These are phyloP conservation scores for Rhizopogon sp. DNA, from an alignment of 768 basidiomycete species.

Conservation along the genomic window DNA sequence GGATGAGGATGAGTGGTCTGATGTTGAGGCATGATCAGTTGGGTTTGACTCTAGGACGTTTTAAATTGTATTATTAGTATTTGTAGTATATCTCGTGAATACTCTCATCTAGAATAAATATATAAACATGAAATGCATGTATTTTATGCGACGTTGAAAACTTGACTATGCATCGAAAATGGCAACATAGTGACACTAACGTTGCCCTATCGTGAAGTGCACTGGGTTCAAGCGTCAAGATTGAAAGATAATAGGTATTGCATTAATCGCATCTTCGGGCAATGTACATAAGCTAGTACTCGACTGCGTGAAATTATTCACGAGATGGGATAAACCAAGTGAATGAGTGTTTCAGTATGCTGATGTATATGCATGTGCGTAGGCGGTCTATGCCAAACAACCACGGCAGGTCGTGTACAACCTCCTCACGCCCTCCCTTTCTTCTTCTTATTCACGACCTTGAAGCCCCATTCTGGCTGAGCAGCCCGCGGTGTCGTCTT, in stretches of 20 bases:
- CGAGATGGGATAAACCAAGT: background rate
- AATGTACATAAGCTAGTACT: background rate
- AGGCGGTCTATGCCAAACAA: background rate
- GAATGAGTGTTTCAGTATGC: background rate
- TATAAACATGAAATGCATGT: too few species aligned
- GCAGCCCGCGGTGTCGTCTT: conserved; percentile 79
- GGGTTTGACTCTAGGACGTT: background rate
- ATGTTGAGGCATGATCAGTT: conserved; percentile 27
- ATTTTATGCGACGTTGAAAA: too few species aligned
- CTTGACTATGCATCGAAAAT: too few species aligned
- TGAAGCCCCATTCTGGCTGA: conserved; percentile 83
- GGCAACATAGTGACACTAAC: too few species aligned
- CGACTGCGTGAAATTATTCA: background rate
- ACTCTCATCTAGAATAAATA: too few species aligned
- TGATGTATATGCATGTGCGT: background rate
- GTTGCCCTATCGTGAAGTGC: too few species aligned
- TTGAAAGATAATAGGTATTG: too few species aligned
- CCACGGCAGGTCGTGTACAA: too few species aligned
- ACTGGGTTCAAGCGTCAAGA: too few species aligned
- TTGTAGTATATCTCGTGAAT: background rate
- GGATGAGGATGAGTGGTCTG: conserved; percentile 28
- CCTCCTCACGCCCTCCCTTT: conserved; percentile 52
- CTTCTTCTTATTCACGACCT: conserved; percentile 95
- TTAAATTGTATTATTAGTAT: background rate
- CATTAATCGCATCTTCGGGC: background rate